Evolutionary conservation across 768 basidiomycete species (phyloP).

Genomic region (Favolaschia claudopus): DNA sequence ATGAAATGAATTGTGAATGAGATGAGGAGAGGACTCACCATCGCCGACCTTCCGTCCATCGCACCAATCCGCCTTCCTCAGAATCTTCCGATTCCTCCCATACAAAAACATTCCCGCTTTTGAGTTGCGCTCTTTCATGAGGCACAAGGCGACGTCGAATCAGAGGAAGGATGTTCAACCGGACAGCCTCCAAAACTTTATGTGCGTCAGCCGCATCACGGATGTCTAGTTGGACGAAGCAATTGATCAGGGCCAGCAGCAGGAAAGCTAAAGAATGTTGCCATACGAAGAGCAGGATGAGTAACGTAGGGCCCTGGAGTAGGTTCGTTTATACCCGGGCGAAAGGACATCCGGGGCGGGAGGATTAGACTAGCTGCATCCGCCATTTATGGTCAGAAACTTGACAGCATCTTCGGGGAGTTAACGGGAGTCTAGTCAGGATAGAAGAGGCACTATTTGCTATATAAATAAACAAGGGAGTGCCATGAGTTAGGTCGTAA

Average conservation of each 20-base stretch:
- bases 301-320: slow-evolving; percentile 45
- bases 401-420: slow-evolving; percentile 44
- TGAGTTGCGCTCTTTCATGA: slow-evolving; percentile 72
- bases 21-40: slow-evolving; percentile 52
- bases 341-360: slow-evolving; percentile 31
- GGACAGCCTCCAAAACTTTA: slow-evolving; percentile 77
- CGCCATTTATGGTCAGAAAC: slow-evolving; percentile 19
- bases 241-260: neutral
- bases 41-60: slow-evolving; percentile 85
- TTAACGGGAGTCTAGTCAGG: slow-evolving; percentile 43
- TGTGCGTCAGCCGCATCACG: slow-evolving; percentile 85
- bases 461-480: slow-evolving; percentile 24
- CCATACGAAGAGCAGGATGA: slow-evolving; percentile 58
- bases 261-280: neutral
- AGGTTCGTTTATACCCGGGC: slow-evolving; percentile 27
- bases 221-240: slow-evolving; percentile 62
- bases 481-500: slow-evolving; percentile 19
- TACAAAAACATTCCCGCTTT: slow-evolving; percentile 81
- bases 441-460: slow-evolving; percentile 20
- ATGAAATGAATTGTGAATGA: slow-evolving; percentile 1
- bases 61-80: slow-evolving; percentile 70
- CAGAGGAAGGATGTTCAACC: slow-evolving; percentile 72
- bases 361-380: neutral
- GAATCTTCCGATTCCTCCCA: slow-evolving; percentile 82
- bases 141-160: slow-evolving; percentile 75